Conservation (phyloP, 2,329 filamentous ascomycete genomes). For the Sporothrix curviconia region DNA sequence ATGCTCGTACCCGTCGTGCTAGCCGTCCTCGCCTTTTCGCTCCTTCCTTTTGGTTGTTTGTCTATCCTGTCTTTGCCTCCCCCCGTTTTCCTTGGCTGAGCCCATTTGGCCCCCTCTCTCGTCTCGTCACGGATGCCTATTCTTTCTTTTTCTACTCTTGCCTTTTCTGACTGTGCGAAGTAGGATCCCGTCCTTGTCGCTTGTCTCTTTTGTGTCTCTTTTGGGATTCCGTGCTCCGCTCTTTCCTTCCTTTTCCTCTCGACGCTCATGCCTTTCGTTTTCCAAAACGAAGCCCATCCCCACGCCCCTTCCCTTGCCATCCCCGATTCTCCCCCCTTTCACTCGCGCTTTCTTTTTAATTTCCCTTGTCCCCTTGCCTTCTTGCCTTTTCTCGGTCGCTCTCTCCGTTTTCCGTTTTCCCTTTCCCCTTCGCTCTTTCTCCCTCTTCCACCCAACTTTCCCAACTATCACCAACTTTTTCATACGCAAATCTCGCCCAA, state of each 20-base stretch:
- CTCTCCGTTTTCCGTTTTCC: no score
- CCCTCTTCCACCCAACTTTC: neutral
- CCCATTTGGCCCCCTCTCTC: neutral
- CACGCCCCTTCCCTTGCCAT: slow-evolving; percentile 25
- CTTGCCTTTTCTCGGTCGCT: slow-evolving; percentile 4
- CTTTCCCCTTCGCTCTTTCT: slow-evolving; percentile 13
- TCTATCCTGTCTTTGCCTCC: slow-evolving; percentile 9
- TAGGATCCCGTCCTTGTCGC: neutral
- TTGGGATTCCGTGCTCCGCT: slow-evolving; percentile 20
- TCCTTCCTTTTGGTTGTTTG: slow-evolving; percentile 8
- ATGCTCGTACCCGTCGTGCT: neutral
- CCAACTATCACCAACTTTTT: slow-evolving; percentile 20
- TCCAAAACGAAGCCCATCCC: slow-evolving; percentile 47
- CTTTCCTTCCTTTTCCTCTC: slow-evolving; percentile 8
- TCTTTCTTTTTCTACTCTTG: slow-evolving; percentile 24
- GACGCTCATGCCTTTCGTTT: slow-evolving; percentile 8
- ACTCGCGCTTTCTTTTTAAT: slow-evolving; percentile 11
- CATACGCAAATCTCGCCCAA: slow-evolving; percentile 25
- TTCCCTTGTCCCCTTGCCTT: slow-evolving; percentile 9
- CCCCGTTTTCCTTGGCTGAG: slow-evolving; percentile 14
- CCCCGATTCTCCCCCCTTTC: slow-evolving; percentile 28
- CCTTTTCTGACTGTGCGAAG: slow-evolving; percentile 24
- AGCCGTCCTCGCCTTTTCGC: slow-evolving; percentile 1
- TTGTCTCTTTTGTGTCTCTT: slow-evolving; percentile 21
- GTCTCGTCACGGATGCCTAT: slow-evolving; percentile 22